Evolutionary conservation across 441 rosid species (phyloP), one percentile per base, ranked within the genome.

Genomic region (Lepidium campestre): DNA sequence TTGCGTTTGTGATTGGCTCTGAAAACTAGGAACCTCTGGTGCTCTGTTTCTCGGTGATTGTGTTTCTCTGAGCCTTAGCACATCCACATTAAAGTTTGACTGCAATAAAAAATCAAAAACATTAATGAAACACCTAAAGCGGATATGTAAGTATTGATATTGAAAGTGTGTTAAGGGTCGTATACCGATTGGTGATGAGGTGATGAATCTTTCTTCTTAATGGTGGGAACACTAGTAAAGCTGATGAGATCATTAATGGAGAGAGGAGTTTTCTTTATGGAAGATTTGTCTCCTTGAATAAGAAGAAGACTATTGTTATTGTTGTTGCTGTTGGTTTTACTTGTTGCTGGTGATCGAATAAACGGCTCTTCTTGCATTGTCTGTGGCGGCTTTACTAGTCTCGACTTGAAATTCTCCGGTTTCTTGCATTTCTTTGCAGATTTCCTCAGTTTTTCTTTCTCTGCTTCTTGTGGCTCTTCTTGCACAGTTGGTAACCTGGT

Each of bases 281-380:
- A 83, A 9, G 74, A 25, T 57, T 80, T 86, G 68, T 83, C 85
- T 72, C 81, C 86, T 39, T 78, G 81, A 58, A 15, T 41, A 25
- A 23, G 59, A 58, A 52, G 31, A 62, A 69, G 40, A 61, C 25
- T 11, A 19, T 18, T 66, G 49, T 4, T 65, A 22, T 4, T 41
- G 7, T 25, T 68, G 20, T 4, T 52, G 23, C 27, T 59, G 7
- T 22, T 29, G 10, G 10, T 29, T 29, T 29, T 53, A 37, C 17
- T 35, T 25, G 72, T 29, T 27, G 76, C 11, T 18, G 83, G 50
- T 65, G 87, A 71, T 14, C 80, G 78, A 42, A 81, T 75, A 67
- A 83, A 89, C 11, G 85, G 74, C 50, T 84, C 91, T 15, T 79
- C 90, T 64, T 84, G 80, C 83, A 80, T 86, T 78, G 77, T 78